A percentile compares a stretch with the other conserved stretches of the same genome.
Evolutionary conservation across 2,329 filamentous ascomycete species (phyloP).

Genomic region (Fusarium multiceps): DNA sequence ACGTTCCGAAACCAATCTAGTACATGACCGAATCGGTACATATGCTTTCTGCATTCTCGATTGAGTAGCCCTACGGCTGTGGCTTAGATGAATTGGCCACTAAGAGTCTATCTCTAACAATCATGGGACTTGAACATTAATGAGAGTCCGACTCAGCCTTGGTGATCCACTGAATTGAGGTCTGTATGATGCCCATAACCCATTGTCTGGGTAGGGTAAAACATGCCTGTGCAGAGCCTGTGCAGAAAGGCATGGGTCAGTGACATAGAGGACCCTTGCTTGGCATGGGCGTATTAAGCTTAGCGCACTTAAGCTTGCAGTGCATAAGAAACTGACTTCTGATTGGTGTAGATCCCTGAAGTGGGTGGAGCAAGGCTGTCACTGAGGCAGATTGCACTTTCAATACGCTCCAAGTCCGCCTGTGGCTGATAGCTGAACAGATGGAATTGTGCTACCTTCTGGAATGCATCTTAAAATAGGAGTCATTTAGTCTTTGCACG

Average conservation of each 20-base stretch:
- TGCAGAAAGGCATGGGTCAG: background rate
- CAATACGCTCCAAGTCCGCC: conserved; percentile 10
- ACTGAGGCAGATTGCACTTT: conserved; percentile 28
- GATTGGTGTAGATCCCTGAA: conserved; percentile 5
- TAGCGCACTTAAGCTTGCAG: conserved; percentile 30
- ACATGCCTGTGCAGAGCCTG: background rate
- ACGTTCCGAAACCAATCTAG: conserved; percentile 11
- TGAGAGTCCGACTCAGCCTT: background rate
- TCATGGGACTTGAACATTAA: background rate
- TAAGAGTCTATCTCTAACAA: background rate
- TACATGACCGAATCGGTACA: background rate
- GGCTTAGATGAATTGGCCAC: background rate
- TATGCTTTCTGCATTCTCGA: conserved; percentile 3
- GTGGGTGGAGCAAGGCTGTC: conserved; percentile 19
- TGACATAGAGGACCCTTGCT: conserved; percentile 26
- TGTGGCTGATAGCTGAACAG: background rate
- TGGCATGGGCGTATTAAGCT: conserved; percentile 32
- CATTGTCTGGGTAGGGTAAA: background rate
- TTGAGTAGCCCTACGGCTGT: conserved; percentile 6
- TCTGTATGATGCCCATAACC: background rate
- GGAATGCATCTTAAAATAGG: background rate
- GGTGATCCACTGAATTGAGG: background rate
- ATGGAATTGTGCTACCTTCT: background rate
- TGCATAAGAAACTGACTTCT: background rate
- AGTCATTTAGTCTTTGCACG: background rate